Base-by-base conservation (phyloP, 257 asterid genomes). In the Nicotiana tomentosiformis region DNA sequence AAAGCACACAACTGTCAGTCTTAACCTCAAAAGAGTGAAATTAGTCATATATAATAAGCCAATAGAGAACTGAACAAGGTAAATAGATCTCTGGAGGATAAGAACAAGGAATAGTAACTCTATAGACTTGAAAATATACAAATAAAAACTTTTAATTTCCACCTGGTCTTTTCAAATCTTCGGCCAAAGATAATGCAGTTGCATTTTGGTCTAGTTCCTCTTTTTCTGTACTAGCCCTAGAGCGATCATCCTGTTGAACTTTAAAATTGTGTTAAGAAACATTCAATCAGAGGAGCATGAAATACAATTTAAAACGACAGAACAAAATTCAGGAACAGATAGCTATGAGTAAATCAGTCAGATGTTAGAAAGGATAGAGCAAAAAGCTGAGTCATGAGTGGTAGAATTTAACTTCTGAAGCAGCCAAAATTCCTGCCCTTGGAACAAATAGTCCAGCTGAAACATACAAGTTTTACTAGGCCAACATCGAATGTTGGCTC, bases 171-270 rank as follows among this genome's bases (percentile, higher is more conserved):
- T 88, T 91, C 72, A 89, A 84, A 88, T 90, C 95, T 84, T 94
- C 99, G 33, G 93, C 89, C 83, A 92, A 82, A 83, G 99, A 93
- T 56, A 89, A 96, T 32, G 97, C 96, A 85, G 91, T 90, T 61
- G 98, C 98, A 66, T 39, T 39, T 39, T 93, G 94, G 76, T 96
- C 97, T 66, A 96, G 77, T 85, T 96, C 99, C 86, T 93, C 97
- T 76, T 90, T 90, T 62, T 94, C 97, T 86, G 87, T 91, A 62
- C 77, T 86, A 66, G 89, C 82, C 72, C 93, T 89, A 69, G 97
- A 46, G 18, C 89, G 91, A 81, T 90, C 99, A 88, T 91, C 99
- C 99, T 95, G 91, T 84, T 83, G 84, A 83, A 17, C 61, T 88
- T 66, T 64, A 55, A 70, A 80, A 67, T 17, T 65, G 62, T 9